Evolutionary conservation across 768 basidiomycete genomes (phyloP), one percentile per base, ranked within the genome.

Genomic region (Pleurotus citrinopileatus): DNA sequence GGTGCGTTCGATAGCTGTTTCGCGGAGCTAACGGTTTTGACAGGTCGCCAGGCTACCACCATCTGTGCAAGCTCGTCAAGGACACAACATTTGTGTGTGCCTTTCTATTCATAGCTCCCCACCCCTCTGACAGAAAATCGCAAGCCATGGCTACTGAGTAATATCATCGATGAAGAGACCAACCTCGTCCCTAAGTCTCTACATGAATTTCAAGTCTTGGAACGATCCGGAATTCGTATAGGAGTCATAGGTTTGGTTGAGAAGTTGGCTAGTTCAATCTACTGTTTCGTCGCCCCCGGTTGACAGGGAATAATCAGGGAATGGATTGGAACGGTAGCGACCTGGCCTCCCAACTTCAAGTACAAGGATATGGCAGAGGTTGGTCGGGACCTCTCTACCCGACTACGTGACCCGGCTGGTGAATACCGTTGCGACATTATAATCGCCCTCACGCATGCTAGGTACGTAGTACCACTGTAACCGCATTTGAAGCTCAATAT

Each of bases 161-260:
- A 97, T 63, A 89, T 96, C 62, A 69, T 90, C 48, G 88, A 94
- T 62, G 76, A 71, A 12, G 71, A 71, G 5, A 94, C 89, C 1
- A 80, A 77, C 5, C 65, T 68, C 13, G 77, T 83, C 37, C 94
- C 94, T 0, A 75, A 80, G 42, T 69, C 72, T 43, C 64, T 95
- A 3, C 69, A 78, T 23, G 80, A 84, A 56, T 92, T 79, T 64
- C 66, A 76, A 32, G 73, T 94, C 4, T 64, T 93, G 8, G 89
- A 94, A 60, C 74, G 86, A 22, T 77, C 76, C 8, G 91, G 89
- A 1, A 53, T 90, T 2, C 81, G 80, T 42, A 75, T 95, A 42
- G 94, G 94, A 3, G 65, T 95, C 25, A 87, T 97, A 42, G 94
- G 94, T 2, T 78, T 97, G 0, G 89, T 94, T 0, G 94, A 97